Evolutionary conservation across 768 basidiomycete species (phyloP).

Genomic region (Vararia minispora): DNA sequence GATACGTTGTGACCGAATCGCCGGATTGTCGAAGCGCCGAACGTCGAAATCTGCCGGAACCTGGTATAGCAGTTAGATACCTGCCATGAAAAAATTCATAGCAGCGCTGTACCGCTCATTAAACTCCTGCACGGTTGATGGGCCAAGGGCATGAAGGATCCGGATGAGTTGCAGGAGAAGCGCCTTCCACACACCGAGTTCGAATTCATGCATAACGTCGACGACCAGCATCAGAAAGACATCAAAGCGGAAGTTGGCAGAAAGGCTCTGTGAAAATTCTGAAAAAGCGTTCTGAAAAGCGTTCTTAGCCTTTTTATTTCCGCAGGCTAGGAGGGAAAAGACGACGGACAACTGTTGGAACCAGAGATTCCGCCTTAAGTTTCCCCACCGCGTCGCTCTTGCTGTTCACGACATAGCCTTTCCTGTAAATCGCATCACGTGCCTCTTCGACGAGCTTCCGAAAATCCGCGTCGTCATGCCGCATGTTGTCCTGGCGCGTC

Average conservation of each 20-base stretch:
- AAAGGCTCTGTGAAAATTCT: background rate
- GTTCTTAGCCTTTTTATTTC: background rate
- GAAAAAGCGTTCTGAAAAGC: constrained; percentile 24
- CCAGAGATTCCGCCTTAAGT: constrained; percentile 12
- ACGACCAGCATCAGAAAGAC: constrained; percentile 16
- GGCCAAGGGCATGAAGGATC: constrained; percentile 10
- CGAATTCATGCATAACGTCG: constrained; percentile 23
- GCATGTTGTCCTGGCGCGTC: background rate
- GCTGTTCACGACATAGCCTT: constrained; percentile 5
- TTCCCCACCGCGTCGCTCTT: constrained; percentile 2
- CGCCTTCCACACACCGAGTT: constrained; percentile 23
- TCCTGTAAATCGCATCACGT: constrained; percentile 12
- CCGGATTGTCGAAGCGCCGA: constrained; percentile 16
- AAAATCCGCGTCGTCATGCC: background rate
- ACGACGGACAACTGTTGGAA: constrained; percentile 13
- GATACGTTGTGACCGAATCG: constrained; percentile 14
- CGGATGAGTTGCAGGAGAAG: constrained; percentile 20
- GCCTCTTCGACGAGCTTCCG: background rate
- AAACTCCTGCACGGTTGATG: background rate
- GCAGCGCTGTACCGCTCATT: constrained; percentile 8
- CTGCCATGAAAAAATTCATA: background rate
- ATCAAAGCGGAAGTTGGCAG: constrained; percentile 12
- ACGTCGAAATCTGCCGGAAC: constrained; percentile 14
- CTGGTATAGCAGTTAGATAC: background rate
- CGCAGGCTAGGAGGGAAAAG: background rate